Conservation (phyloP, 805 yeast species). For the Wickerhamiella sergipiensis region DNA sequence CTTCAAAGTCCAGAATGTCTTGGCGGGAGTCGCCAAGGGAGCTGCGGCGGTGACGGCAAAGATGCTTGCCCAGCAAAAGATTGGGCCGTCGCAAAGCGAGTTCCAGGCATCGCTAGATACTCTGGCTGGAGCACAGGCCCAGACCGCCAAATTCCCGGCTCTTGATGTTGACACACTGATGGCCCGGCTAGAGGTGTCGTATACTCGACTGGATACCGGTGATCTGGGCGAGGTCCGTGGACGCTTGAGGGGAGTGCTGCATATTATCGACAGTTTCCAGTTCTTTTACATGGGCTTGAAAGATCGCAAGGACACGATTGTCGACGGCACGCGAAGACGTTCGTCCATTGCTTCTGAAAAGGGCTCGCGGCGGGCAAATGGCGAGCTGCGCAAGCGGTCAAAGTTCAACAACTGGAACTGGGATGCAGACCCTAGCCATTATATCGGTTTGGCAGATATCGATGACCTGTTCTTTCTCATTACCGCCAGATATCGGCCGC, state of each 20-base stretch:
- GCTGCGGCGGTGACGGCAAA: constrained; percentile 1
- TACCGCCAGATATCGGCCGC: background rate
- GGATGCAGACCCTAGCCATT: background rate
- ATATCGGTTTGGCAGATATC: background rate
- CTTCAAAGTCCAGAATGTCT: constrained; percentile 11
- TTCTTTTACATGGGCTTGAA: constrained; percentile 14
- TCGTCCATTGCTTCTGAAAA: background rate
- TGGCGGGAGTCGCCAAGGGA: constrained; percentile 10
- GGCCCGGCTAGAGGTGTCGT: constrained; percentile 15
- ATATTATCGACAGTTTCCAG: constrained; percentile 15
- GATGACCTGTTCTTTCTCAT: background rate
- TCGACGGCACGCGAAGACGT: background rate
- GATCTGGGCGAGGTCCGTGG: constrained; percentile 19
- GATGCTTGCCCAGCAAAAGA: background rate
- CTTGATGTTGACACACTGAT: constrained; percentile 14
- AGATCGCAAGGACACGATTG: constrained; percentile 2
- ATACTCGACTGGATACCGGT: constrained; percentile 17
- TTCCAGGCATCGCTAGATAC: constrained; percentile 5
- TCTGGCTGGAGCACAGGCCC: background rate
- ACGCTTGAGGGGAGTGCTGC: constrained; percentile 12
- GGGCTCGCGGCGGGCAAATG: background rate
- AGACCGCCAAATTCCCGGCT: constrained; percentile 9
- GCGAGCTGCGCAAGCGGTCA: background rate
- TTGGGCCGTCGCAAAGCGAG: constrained; percentile 11
- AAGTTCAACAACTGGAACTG: constrained; percentile 1